Evolutionary conservation across 306 rosid species (phyloP).

Genomic region (Cicer bijugum): DNA sequence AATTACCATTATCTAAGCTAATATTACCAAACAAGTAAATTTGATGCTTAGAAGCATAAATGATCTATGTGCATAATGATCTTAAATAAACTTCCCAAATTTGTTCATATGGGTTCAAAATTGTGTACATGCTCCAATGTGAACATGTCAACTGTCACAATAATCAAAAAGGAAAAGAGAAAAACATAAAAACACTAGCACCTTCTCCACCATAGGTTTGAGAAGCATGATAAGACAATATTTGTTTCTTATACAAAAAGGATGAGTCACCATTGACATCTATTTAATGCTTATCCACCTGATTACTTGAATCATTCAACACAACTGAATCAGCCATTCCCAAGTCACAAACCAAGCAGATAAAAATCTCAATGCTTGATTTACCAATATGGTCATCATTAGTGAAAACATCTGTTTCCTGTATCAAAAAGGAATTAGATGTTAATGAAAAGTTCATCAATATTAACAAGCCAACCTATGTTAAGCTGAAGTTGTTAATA

Average conservation of each 20-base stretch:
- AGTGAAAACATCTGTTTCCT: conserved; percentile 22
- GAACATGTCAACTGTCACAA: not conserved
- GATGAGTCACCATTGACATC: conserved; percentile 3
- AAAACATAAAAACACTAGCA: not conserved
- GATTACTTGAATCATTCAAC: conserved; percentile 19
- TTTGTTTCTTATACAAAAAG: conserved; percentile 15
- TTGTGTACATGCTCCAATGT: conserved; percentile 33
- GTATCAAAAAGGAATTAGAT: conserved; percentile 11
- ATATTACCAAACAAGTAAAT: not conserved
- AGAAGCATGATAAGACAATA: not conserved
- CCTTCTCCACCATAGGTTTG: not conserved
- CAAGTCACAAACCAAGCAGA: conserved; percentile 22
- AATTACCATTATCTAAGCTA: not conserved
- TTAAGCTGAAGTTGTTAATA: not conserved
- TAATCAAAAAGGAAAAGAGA: not conserved
- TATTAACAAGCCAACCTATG: not conserved
- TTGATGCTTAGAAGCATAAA: conserved; percentile 8
- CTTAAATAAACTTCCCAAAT: conserved; percentile 10
- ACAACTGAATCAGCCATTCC: conserved; percentile 16
- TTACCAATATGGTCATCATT: not conserved
- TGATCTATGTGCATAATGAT: not conserved
- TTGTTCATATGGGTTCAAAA: conserved; percentile 23
- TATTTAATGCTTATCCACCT: conserved; percentile 13
- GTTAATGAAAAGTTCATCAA: conserved; percentile 24
- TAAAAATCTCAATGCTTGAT: conserved; percentile 24